These are phyloP conservation scores for Hypholoma fasciculare DNA, from an alignment of 768 basidiomycete genomes.

Conservation along the genomic window DNA sequence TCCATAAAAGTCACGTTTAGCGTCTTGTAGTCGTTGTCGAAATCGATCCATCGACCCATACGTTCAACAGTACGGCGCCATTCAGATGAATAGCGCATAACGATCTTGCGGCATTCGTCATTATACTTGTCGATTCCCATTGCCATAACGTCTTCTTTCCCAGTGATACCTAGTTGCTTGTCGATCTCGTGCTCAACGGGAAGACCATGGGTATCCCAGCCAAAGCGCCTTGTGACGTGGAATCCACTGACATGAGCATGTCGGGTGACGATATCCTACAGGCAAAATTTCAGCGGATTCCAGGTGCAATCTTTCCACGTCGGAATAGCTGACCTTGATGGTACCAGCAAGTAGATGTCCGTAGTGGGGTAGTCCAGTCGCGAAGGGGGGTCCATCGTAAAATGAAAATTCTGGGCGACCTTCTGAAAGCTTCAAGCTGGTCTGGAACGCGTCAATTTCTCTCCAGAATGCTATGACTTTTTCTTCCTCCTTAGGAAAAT, in stretches of 20 bases:
- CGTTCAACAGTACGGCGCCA: slow-evolving; percentile 96
- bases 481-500: slow-evolving; percentile 86
- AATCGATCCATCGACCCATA: slow-evolving; percentile 99
- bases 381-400: slow-evolving; percentile 97
- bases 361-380: slow-evolving; percentile 95
- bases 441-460: slow-evolving; percentile 97
- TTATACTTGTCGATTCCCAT: slow-evolving; percentile 99
- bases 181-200: slow-evolving; percentile 99
- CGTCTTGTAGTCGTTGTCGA: slow-evolving; percentile 99
- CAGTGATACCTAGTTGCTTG: slow-evolving; percentile 90
- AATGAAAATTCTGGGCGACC: slow-evolving; percentile 91
- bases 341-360: slow-evolving; percentile 93
- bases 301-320: neutral
- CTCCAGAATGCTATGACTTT: slow-evolving; percentile 91
- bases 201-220: slow-evolving; percentile 98
- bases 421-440: slow-evolving; percentile 88
- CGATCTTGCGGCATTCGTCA: slow-evolving; percentile 92
- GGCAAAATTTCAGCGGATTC: slow-evolving; percentile 3
- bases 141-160: slow-evolving; percentile 88
- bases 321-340: slow-evolving; percentile 68
- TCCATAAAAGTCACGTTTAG: slow-evolving; percentile 95
- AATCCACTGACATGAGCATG: slow-evolving; percentile 92
- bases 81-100: slow-evolving; percentile 94
- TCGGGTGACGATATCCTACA: slow-evolving; percentile 95
- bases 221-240: slow-evolving; percentile 92